Conservation (phyloP, 2,329 filamentous ascomycete species). For the Penicillium frequentans region DNA sequence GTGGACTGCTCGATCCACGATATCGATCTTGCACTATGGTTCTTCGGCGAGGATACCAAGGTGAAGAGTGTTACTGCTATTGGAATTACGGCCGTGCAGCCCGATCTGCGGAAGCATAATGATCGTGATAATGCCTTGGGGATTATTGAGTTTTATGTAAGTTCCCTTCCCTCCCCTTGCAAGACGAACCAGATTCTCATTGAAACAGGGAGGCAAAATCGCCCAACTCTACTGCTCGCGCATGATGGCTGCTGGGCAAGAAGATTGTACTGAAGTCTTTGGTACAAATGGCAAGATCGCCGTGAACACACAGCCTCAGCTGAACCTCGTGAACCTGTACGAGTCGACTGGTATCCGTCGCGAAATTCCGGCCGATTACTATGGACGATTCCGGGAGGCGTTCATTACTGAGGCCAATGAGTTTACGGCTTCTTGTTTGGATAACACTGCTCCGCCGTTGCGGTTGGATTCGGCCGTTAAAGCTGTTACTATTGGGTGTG, state of each 20-base stretch:
- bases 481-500: slow-evolving; percentile 59
- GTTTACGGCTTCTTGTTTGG: slow-evolving; percentile 61
- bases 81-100: slow-evolving; percentile 61
- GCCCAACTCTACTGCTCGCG: slow-evolving; percentile 64
- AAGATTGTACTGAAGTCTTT: slow-evolving; percentile 67
- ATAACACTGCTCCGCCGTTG: slow-evolving; percentile 56
- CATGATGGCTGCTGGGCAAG: slow-evolving; percentile 69
- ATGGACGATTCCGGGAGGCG: slow-evolving; percentile 63
- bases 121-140: slow-evolving; percentile 65
- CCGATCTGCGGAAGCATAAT: slow-evolving; percentile 57
- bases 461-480: slow-evolving; percentile 59
- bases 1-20: slow-evolving; percentile 72
- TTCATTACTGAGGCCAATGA: slow-evolving; percentile 66
- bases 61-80: slow-evolving; percentile 59
- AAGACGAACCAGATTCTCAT: neutral
- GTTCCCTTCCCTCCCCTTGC: neutral
- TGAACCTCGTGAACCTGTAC: slow-evolving; percentile 58
- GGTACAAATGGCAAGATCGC: slow-evolving; percentile 65
- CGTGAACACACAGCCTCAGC: slow-evolving; percentile 60
- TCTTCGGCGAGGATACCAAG: slow-evolving; percentile 56
- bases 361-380: slow-evolving; percentile 64
- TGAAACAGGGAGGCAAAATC: slow-evolving; percentile 53
- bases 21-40: slow-evolving; percentile 66
- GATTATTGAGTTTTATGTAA: slow-evolving; percentile 61
- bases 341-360: slow-evolving; percentile 56